Percentiles rank a stretch among this genome's conserved stretches.
Conservation (phyloP, 371 early-diverging fungal species). For the Rhizopus delemar region DNA sequence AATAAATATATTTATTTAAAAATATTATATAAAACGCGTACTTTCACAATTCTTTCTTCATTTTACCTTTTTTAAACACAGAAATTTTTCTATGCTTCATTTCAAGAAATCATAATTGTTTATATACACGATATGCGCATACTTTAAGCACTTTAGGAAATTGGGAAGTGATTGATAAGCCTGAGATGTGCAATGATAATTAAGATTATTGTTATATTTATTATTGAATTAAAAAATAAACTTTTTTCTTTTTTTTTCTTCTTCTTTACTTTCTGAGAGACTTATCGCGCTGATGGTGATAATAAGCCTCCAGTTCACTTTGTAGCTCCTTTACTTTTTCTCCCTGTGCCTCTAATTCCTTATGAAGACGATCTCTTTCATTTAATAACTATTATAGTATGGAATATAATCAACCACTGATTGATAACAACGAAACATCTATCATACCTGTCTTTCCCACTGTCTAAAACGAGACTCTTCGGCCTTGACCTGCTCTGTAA, state of each 20-base stretch:
- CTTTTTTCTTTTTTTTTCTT: neutral
- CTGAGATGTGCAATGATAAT: neutral
- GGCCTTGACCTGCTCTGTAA: constrained; percentile 91
- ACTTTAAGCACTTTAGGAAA: too few species aligned
- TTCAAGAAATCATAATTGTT: too few species aligned
- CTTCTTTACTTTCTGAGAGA: neutral
- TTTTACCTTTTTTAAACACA: too few species aligned
- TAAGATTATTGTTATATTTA: neutral
- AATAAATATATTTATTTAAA: neutral
- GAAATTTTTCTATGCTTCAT: too few species aligned
- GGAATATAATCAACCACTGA: neutral
- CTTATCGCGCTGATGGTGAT: constrained; percentile 35
- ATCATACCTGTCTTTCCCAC: constrained; percentile 93
- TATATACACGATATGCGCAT: too few species aligned
- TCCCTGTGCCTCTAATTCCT: constrained; percentile 93
- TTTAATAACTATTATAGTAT: constrained; percentile 69
- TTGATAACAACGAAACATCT: neutral
- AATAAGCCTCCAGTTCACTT: constrained; percentile 69
- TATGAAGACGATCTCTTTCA: constrained; percentile 95
- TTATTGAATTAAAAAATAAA: neutral
- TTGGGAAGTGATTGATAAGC: too few species aligned
- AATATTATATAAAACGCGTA: neutral
- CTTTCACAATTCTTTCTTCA: neutral
- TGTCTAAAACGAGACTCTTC: constrained; percentile 93
- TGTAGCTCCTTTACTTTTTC: constrained; percentile 86